phyloP scores from a whole-genome alignment of 148 eudicot species.

The Gaultheria prostrata region DNA sequence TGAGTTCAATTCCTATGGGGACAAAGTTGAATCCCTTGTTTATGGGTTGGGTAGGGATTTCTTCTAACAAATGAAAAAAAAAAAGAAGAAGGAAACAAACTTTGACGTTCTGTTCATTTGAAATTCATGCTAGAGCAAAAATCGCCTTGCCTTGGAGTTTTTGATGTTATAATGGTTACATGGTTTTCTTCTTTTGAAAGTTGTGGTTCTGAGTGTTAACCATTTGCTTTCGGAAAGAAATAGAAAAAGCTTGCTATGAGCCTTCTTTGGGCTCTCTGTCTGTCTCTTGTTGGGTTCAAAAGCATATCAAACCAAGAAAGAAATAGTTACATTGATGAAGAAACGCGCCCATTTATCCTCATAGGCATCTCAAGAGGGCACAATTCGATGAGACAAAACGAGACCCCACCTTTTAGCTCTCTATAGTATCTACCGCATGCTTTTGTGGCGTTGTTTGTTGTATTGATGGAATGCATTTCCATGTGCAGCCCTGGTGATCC shows the following conservation, averaged over 20 bases:
- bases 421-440: background rate
- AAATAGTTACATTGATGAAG: background rate
- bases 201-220: slow-evolving; percentile 1
- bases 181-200: background rate
- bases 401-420: background rate
- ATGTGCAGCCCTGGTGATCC: slow-evolving; percentile 14
- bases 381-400: background rate
- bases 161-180: background rate
- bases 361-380: background rate
- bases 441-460: slow-evolving; percentile 9
- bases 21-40: background rate
- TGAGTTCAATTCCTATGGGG: background rate
- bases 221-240: background rate
- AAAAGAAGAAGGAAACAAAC: background rate
- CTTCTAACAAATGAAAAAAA: background rate
- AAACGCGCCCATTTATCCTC: background rate
- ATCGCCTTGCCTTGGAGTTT: background rate
- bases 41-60: background rate
- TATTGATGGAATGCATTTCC: slow-evolving; percentile 8
- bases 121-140: background rate
- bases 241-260: background rate
- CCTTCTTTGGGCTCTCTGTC: slow-evolving; percentile 5
- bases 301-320: background rate
- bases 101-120: background rate
- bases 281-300: background rate